Percentiles rank a stretch among this genome's conserved stretches.
Conservation (phyloP, 768 basidiomycete genomes). For the Leccinum pellstonianum region DNA sequence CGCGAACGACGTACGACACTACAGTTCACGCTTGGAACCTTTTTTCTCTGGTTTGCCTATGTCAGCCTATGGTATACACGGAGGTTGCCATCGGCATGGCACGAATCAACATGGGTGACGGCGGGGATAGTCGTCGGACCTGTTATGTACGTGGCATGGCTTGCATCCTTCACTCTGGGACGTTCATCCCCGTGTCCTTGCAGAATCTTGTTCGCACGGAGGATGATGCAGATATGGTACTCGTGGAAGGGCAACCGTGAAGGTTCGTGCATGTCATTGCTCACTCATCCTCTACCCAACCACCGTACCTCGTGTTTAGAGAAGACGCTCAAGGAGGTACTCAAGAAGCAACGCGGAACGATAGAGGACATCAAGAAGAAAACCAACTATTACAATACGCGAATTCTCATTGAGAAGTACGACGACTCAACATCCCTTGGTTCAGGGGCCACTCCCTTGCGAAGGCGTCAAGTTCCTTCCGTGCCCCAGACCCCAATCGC, state of each 20-base stretch:
- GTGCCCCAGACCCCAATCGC: slow-evolving; percentile 33
- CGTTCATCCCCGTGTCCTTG: slow-evolving; percentile 1
- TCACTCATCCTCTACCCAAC: not conserved
- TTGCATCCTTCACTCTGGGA: not conserved
- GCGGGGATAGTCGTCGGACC: slow-evolving; percentile 66
- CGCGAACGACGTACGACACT: slow-evolving; percentile 79
- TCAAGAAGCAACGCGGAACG: slow-evolving; percentile 78
- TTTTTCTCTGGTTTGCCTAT: slow-evolving; percentile 72
- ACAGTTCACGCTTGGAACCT: slow-evolving; percentile 73
- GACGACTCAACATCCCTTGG: slow-evolving; percentile 54
- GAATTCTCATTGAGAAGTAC: slow-evolving; percentile 86
- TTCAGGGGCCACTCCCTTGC: slow-evolving; percentile 38
- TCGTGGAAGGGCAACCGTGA: slow-evolving; percentile 75
- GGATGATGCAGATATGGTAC: slow-evolving; percentile 86
- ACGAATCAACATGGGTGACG: slow-evolving; percentile 36
- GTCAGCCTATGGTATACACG: slow-evolving; percentile 72
- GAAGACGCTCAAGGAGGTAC: slow-evolving; percentile 67
- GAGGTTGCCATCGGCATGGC: slow-evolving; percentile 43
- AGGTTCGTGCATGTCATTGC: slow-evolving; percentile 43
- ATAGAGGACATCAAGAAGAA: slow-evolving; percentile 97
- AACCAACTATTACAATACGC: slow-evolving; percentile 93
- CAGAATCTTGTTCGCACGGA: slow-evolving; percentile 72
- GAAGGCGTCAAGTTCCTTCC: slow-evolving; percentile 38
- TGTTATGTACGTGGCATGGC: slow-evolving; percentile 57
- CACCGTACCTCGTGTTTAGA: slow-evolving; percentile 46